Percentiles rank a stretch among this genome's conserved stretches.
Conservation (phyloP, 352 stramenopile genomes). For the Globisporangium polare region DNA sequence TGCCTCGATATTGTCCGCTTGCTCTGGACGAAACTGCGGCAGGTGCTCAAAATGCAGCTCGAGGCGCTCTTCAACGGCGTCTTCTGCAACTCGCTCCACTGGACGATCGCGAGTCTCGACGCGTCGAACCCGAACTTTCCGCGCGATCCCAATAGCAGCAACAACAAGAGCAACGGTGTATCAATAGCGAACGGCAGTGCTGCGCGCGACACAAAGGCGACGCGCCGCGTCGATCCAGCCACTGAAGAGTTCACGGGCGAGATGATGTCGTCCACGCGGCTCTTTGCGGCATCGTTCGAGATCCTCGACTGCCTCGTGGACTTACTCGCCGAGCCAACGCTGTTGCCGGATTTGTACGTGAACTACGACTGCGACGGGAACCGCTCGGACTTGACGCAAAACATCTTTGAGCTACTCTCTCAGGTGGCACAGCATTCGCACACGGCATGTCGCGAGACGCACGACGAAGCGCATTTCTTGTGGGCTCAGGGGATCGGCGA, state of each 20-base stretch:
- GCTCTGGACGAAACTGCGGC: slow-evolving; percentile 73
- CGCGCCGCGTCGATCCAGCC: slow-evolving; percentile 37
- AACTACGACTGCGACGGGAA: slow-evolving; percentile 99
- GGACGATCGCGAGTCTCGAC: slow-evolving; percentile 61
- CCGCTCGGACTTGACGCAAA: slow-evolving; percentile 88
- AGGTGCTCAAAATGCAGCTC: slow-evolving; percentile 75
- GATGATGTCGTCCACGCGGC: slow-evolving; percentile 37
- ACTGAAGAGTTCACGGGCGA: slow-evolving; percentile 65
- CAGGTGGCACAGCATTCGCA: slow-evolving; percentile 67
- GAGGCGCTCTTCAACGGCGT: slow-evolving; percentile 72
- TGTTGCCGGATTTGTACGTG: slow-evolving; percentile 97
- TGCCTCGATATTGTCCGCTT: slow-evolving; percentile 63
- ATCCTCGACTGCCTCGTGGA: slow-evolving; percentile 93
- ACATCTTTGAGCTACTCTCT: slow-evolving; percentile 94
- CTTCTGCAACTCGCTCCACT: slow-evolving; percentile 68
- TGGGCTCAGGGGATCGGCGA: slow-evolving; percentile 71
- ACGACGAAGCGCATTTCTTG: slow-evolving; percentile 66
- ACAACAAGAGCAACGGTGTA: slow-evolving; percentile 8
- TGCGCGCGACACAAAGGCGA: neutral
- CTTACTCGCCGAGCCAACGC: slow-evolving; percentile 92
- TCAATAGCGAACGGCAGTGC: slow-evolving; percentile 1
- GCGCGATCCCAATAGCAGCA: slow-evolving; percentile 4
- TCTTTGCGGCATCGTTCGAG: slow-evolving; percentile 70
- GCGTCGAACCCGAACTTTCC: slow-evolving; percentile 58
- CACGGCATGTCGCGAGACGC: slow-evolving; percentile 57